Conservation (phyloP, 768 basidiomycete species). For the Boletus rufocinnamomeus region DNA sequence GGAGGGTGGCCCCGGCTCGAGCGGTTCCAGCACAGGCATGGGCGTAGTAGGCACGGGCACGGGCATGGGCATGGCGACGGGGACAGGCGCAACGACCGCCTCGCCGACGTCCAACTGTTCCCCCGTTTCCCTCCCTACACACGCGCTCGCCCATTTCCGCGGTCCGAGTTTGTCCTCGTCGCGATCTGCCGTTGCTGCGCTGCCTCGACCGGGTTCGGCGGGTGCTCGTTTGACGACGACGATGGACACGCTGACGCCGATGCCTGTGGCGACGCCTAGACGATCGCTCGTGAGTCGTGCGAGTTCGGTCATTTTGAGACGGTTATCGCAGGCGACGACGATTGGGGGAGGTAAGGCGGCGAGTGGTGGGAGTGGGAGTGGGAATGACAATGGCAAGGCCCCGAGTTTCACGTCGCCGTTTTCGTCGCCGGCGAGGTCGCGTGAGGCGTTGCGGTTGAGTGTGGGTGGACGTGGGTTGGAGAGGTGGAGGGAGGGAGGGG, state of each 20-base stretch:
- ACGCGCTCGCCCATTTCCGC: slow-evolving; percentile 7
- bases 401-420: not conserved
- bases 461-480: slow-evolving; percentile 3
- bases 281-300: slow-evolving; percentile 30
- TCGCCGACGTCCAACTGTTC: slow-evolving; percentile 17
- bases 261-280: not conserved
- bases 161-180: not conserved
- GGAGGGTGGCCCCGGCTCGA: not conserved
- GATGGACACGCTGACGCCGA: not conserved
- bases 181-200: not conserved
- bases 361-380: not conserved
- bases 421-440: slow-evolving; percentile 4
- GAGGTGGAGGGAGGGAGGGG: not conserved
- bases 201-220: slow-evolving; percentile 28
- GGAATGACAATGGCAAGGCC: not conserved
- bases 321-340: slow-evolving; percentile 28
- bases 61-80: not conserved
- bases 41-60: no score
- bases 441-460: slow-evolving; percentile 5
- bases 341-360: not conserved
- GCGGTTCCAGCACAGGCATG: not conserved
- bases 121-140: slow-evolving; percentile 20
- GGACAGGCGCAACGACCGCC: not conserved
- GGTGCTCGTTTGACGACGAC: slow-evolving; percentile 23
- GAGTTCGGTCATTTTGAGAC: slow-evolving; percentile 29